These are phyloP conservation scores for Suillus brevipes DNA, from an alignment of 768 basidiomycete genomes.

Conservation along the genomic window DNA sequence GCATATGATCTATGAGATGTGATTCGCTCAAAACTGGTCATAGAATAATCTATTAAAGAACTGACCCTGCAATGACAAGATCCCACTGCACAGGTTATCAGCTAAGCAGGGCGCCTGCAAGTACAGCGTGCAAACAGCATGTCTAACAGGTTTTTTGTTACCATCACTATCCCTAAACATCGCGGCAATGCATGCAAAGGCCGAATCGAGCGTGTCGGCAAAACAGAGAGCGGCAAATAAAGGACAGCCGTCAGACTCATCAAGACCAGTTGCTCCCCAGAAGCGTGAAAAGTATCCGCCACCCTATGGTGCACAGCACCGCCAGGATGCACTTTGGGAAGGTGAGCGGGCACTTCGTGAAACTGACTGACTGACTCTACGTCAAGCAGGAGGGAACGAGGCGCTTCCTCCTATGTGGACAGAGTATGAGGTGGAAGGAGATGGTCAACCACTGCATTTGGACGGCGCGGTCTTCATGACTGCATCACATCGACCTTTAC, in stretches of 20 bases:
- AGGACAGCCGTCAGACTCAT: neutral
- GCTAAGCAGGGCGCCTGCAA: neutral
- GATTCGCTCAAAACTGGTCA: neutral
- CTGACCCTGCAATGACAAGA: neutral
- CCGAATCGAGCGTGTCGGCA: too few species aligned
- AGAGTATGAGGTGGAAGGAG: too few species aligned
- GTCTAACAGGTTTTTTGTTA: too few species aligned
- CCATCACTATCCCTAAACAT: too few species aligned
- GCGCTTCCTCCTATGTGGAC: neutral
- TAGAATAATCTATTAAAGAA: too few species aligned
- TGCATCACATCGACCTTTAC: neutral
- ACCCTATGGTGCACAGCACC: neutral
- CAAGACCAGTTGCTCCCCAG: too few species aligned
- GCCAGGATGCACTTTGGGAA: conserved; percentile 2
- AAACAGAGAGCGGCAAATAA: neutral
- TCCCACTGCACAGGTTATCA: neutral
- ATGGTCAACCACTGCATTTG: fast-evolving
- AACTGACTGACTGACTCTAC: neutral
- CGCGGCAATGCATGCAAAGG: too few species aligned
- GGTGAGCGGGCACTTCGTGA: neutral
- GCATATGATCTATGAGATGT: neutral
- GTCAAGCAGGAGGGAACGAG: neutral
- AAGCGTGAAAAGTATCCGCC: too few species aligned
- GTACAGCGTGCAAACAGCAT: neutral
- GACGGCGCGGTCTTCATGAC: neutral